A percentile compares a stretch with the other conserved stretches of the same genome.
Evolutionary conservation across 176 grass and related monocot genomes (phyloP).

Genomic region (Zizania latifolia): DNA sequence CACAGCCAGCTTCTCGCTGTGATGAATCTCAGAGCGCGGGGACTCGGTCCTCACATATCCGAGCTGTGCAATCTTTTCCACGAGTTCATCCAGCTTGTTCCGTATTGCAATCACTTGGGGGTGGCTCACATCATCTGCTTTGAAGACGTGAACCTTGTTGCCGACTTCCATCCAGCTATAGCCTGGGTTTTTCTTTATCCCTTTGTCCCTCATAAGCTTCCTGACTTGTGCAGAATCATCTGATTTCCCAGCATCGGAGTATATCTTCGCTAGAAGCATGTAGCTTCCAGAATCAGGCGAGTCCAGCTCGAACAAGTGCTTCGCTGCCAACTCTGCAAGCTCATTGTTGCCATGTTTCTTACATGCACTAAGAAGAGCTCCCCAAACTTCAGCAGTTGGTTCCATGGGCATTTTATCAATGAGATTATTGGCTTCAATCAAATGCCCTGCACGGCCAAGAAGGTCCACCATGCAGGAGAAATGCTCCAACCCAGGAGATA

Average conservation of each 20-base stretch:
- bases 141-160: conserved; percentile 81
- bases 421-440: conserved; percentile 73
- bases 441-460: conserved; percentile 62
- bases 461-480: conserved; percentile 99
- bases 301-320: conserved; percentile 76
- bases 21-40: conserved; percentile 41
- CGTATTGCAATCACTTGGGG: conserved; percentile 58
- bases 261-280: conserved; percentile 84
- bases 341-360: conserved; percentile 66
- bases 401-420: conserved; percentile 75
- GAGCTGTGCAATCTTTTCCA: conserved; percentile 46
- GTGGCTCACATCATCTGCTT: conserved; percentile 74
- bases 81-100: conserved; percentile 56
- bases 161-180: conserved; percentile 91
- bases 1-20: conserved; percentile 87
- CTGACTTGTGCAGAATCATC: conserved; percentile 72
- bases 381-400: conserved; percentile 80
- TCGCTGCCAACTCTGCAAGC: conserved; percentile 65
- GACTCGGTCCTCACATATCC: conserved; percentile 53
- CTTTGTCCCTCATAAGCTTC: conserved; percentile 85
- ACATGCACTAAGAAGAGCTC: conserved; percentile 75
- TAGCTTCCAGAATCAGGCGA: conserved; percentile 85
- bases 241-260: conserved; percentile 71
- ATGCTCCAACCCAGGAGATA: conserved; percentile 73
- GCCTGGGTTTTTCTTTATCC: conserved; percentile 81